Percentiles rank a stretch among this genome's conserved stretches.
Conservation (phyloP, 116 monocot genomes). For the Trichopus zeylanicus region DNA sequence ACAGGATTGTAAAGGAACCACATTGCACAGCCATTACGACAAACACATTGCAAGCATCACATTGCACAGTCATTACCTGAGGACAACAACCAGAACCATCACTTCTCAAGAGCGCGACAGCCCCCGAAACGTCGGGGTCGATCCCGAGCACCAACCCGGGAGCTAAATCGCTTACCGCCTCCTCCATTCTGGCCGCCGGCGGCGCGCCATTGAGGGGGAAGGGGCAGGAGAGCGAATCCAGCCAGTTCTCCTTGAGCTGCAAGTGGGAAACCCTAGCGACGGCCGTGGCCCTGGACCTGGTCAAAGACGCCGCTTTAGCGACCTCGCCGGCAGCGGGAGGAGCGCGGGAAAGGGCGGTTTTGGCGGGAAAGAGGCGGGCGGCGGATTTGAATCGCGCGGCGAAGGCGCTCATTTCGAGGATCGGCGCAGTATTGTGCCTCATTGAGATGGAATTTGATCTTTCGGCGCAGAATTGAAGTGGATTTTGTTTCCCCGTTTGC, state of each 20-base stretch:
- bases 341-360: neutral
- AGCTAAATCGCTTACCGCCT: constrained; percentile 4
- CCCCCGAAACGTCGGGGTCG: constrained; percentile 82
- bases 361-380: too few relatives aligned
- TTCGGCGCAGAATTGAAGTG: too few relatives aligned
- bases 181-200: neutral
- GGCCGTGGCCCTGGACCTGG: constrained; percentile 12
- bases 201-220: constrained; percentile 7
- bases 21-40: neutral
- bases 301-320: neutral
- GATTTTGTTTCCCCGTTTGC: too few relatives aligned
- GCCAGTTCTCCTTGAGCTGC: constrained; percentile 60
- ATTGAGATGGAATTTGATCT: too few relatives aligned
- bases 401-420: too few relatives aligned
- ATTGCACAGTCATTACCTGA: constrained; percentile 22
- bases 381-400: too few relatives aligned
- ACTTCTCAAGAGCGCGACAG: constrained; percentile 57
- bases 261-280: constrained; percentile 9
- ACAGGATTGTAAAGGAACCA: too few relatives aligned
- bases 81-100: constrained; percentile 36
- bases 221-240: constrained; percentile 74
- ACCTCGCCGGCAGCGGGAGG: neutral
- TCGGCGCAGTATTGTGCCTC: too few relatives aligned
- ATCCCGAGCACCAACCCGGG: constrained; percentile 64
- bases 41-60: neutral